phyloP scores from a whole-genome alignment of 495 filamentous ascomycete genomes.

The Pyrenopolyporus hunteri region DNA sequence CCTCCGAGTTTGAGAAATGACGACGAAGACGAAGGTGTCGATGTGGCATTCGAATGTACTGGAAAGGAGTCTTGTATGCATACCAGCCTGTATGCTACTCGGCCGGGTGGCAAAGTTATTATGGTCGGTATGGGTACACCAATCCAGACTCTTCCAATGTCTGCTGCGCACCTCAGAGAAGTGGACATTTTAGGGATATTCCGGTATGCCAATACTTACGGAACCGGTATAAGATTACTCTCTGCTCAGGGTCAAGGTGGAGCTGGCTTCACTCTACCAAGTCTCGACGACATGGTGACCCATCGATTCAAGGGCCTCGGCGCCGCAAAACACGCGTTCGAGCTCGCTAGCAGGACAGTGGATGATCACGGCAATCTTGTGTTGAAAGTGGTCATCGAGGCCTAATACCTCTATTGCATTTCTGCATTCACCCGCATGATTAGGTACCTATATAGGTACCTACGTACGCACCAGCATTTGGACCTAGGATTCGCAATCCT shows the following conservation, averaged over 20 bases:
- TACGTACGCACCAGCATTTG: no score
- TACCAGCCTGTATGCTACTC: slow-evolving; percentile 81
- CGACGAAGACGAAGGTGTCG: slow-evolving; percentile 67
- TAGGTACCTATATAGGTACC: no score
- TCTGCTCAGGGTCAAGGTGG: slow-evolving; percentile 61
- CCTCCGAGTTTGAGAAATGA: slow-evolving; percentile 42
- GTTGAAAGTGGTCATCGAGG: slow-evolving; percentile 83
- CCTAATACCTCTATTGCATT: slow-evolving; percentile 33
- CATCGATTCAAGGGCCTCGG: slow-evolving; percentile 75
- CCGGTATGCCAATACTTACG: slow-evolving; percentile 87
- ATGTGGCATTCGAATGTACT: slow-evolving; percentile 88
- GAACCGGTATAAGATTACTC: slow-evolving; percentile 73
- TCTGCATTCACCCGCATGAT: no score
- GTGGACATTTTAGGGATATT: slow-evolving; percentile 94
- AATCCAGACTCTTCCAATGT: slow-evolving; percentile 83
- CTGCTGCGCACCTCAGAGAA: slow-evolving; percentile 82
- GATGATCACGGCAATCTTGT: slow-evolving; percentile 80
- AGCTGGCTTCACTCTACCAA: slow-evolving; percentile 61
- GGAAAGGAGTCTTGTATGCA: slow-evolving; percentile 87
- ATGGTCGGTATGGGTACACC: slow-evolving; percentile 96
- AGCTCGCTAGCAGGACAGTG: slow-evolving; percentile 78
- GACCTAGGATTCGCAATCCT: not conserved
- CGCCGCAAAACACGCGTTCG: slow-evolving; percentile 71
- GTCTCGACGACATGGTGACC: slow-evolving; percentile 73
- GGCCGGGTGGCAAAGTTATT: slow-evolving; percentile 79